These are phyloP conservation scores for Wickerhamiella shivajii DNA, from an alignment of 805 yeast genomes.

Conservation along the genomic window DNA sequence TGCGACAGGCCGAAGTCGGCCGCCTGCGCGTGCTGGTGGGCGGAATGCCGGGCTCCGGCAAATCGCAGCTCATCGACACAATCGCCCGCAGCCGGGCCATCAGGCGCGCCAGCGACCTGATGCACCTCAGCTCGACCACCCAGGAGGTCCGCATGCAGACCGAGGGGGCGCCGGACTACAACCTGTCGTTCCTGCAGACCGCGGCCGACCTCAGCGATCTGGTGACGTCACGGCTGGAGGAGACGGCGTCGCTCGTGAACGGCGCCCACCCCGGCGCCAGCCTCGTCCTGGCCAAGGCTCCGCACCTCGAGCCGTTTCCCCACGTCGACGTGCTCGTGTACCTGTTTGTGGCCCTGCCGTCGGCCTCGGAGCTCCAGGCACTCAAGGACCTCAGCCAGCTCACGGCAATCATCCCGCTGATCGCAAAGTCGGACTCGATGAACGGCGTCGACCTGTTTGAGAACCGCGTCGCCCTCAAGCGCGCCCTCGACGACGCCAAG, in stretches of 20 bases:
- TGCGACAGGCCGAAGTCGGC: conserved; percentile 5
- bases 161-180: background rate
- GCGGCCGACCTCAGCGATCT: background rate
- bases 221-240: conserved; percentile 7
- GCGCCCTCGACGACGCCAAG: conserved; percentile 1
- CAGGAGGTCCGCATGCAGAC: background rate
- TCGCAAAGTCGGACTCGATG: conserved; percentile 8
- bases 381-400: conserved; percentile 5
- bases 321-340: conserved; percentile 11
- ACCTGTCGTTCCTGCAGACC: conserved; percentile 6
- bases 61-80: conserved; percentile 7
- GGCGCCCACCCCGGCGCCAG: conserved; percentile 9
- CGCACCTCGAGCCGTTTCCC: conserved; percentile 9
- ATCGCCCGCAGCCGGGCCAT: background rate
- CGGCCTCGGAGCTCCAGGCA: conserved; percentile 5
- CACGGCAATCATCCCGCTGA: conserved; percentile 9
- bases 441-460: conserved; percentile 6
- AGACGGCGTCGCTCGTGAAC: conserved; percentile 12
- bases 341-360: conserved; percentile 3
- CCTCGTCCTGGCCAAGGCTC: conserved; percentile 6
- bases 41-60: conserved; percentile 9
- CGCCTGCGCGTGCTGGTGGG: conserved; percentile 11
- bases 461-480: conserved; percentile 4
- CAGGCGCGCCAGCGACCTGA: too few species aligned
- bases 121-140: background rate